These are phyloP conservation scores for Lactarius trivialis DNA, from an alignment of 768 basidiomycete species.

Conservation along the genomic window DNA sequence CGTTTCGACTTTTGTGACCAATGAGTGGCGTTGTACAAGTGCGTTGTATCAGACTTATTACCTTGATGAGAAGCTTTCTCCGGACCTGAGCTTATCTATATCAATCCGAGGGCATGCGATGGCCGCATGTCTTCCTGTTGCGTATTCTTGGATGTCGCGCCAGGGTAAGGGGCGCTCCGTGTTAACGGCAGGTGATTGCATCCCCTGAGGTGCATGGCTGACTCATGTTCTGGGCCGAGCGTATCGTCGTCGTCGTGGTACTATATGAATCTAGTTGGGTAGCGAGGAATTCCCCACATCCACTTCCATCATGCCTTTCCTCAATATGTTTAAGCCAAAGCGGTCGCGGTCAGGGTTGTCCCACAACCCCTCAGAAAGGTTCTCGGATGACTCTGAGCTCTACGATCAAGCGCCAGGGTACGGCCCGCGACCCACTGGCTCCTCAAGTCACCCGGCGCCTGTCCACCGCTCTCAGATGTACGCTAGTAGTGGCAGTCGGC, in stretches of 20 bases:
- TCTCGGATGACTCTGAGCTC: slow-evolving; percentile 3
- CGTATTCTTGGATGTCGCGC: slow-evolving; percentile 6
- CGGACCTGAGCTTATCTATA: slow-evolving; percentile 13
- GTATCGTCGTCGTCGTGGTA: slow-evolving; percentile 3
- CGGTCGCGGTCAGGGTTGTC: slow-evolving; percentile 7
- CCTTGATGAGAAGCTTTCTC: slow-evolving; percentile 10
- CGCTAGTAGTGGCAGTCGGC: neutral
- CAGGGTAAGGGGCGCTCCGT: slow-evolving; percentile 18
- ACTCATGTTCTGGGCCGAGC: slow-evolving; percentile 15
- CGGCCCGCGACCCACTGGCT: neutral
- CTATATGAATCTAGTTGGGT: slow-evolving; percentile 15
- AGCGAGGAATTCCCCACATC: slow-evolving; percentile 8
- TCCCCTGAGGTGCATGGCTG: slow-evolving; percentile 14
- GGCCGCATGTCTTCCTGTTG: slow-evolving; percentile 13
- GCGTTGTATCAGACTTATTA: slow-evolving; percentile 16
- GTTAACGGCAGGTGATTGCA: slow-evolving; percentile 17
- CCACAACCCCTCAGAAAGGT: neutral
- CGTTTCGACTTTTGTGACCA: slow-evolving; percentile 5
- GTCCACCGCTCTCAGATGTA: neutral
- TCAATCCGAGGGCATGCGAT: slow-evolving; percentile 18
- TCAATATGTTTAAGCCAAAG: slow-evolving; percentile 20
- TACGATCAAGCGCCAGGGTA: slow-evolving; percentile 3
- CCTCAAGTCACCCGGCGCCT: neutral
- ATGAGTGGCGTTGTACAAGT: slow-evolving; percentile 5
- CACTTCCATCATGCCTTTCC: slow-evolving; percentile 20